phyloP scores from a whole-genome alignment of 2,329 filamentous ascomycete species.

The Trichophaea hybrida region DNA sequence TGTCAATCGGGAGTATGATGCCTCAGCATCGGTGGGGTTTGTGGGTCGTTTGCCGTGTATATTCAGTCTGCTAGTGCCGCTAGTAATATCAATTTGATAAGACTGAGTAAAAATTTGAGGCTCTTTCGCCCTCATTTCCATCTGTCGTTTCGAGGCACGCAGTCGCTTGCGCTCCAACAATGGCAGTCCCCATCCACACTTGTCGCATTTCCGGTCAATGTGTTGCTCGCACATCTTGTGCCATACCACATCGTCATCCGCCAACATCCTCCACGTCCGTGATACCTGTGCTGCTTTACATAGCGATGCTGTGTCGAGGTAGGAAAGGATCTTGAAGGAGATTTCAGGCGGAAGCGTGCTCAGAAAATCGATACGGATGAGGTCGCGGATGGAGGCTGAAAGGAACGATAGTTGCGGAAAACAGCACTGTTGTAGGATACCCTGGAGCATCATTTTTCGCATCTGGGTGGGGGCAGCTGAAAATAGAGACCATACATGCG shows the following conservation, averaged over 20 bases:
- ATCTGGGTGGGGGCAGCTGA: slow-evolving; percentile 89
- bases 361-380: slow-evolving; percentile 95
- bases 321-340: slow-evolving; percentile 83
- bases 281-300: slow-evolving; percentile 95
- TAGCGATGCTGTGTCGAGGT: slow-evolving; percentile 81
- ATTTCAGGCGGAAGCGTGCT: slow-evolving; percentile 77
- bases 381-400: slow-evolving; percentile 75
- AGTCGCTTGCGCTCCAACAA: slow-evolving; percentile 77
- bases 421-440: slow-evolving; percentile 90
- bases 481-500: slow-evolving; percentile 95
- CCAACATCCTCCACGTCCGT: slow-evolving; percentile 68
- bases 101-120: slow-evolving; percentile 33
- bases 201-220: slow-evolving; percentile 83
- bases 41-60: slow-evolving; percentile 22
- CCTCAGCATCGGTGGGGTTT: slow-evolving; percentile 9
- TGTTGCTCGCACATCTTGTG: slow-evolving; percentile 97
- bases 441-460: slow-evolving; percentile 88
- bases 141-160: slow-evolving; percentile 73
- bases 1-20: background rate
- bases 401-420: slow-evolving; percentile 93
- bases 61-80: slow-evolving; percentile 18
- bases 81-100: slow-evolving; percentile 13
- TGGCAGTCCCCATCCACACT: slow-evolving; percentile 90
- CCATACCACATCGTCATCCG: slow-evolving; percentile 98
- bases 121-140: slow-evolving; percentile 53